A percentile compares a stretch with the other conserved stretches of the same genome.
Conservation (phyloP, 495 filamentous ascomycete genomes). For the Aspergillus wentii region DNA sequence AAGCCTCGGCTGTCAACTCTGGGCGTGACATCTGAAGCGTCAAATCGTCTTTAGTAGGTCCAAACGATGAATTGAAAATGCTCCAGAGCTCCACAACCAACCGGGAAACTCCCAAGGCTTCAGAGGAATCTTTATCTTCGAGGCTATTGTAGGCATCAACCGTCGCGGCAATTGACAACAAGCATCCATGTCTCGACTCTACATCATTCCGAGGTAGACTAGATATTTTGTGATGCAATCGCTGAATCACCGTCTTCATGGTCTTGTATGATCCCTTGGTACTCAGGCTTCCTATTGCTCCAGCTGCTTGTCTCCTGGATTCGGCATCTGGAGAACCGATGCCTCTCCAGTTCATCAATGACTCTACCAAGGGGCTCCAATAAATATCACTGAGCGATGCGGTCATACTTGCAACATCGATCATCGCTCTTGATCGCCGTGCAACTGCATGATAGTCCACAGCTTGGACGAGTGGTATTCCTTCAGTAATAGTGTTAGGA, state of each 20-base stretch:
- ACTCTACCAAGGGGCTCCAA: slow-evolving; percentile 62
- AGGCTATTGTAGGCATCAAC: slow-evolving; percentile 28
- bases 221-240: slow-evolving; percentile 38
- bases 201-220: slow-evolving; percentile 53
- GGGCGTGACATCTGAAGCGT: slow-evolving; percentile 53
- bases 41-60: slow-evolving; percentile 38
- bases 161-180: slow-evolving; percentile 53
- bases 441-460: slow-evolving; percentile 94
- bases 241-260: slow-evolving; percentile 27
- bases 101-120: slow-evolving; percentile 15
- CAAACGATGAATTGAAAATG: slow-evolving; percentile 29
- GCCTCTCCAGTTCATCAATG: slow-evolving; percentile 82
- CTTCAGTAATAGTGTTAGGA: slow-evolving; percentile 73
- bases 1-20: slow-evolving; percentile 64
- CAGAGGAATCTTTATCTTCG: slow-evolving; percentile 6
- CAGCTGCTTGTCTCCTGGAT: slow-evolving; percentile 67
- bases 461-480: slow-evolving; percentile 78
- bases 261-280: slow-evolving; percentile 25
- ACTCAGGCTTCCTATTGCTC: slow-evolving; percentile 59
- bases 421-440: slow-evolving; percentile 73
- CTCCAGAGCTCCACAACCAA: slow-evolving; percentile 32
- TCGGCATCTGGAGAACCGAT: slow-evolving; percentile 68
- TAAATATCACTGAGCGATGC: slow-evolving; percentile 62
- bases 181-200: slow-evolving; percentile 63
- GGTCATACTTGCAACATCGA: slow-evolving; percentile 64